These are phyloP conservation scores for Alternaria conjuncta DNA, from an alignment of 2,329 filamentous ascomycete genomes.

Conservation along the genomic window DNA sequence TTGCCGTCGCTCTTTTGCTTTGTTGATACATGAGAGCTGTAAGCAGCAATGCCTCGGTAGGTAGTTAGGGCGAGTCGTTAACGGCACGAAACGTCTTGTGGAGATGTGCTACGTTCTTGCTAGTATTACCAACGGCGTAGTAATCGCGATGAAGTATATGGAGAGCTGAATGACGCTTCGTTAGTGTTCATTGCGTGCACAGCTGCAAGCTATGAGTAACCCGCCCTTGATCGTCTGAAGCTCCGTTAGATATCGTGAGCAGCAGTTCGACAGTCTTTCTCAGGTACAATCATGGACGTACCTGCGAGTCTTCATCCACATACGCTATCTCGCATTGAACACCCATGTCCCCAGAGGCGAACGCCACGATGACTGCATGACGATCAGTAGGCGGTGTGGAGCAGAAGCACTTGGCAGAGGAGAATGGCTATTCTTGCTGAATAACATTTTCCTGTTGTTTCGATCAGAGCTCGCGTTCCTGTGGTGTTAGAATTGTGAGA, in stretches of 20 bases:
- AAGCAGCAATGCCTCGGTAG: neutral
- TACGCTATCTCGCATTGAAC: neutral
- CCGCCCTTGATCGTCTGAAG: neutral
- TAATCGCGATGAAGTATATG: neutral
- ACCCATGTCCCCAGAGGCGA: neutral
- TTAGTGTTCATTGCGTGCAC: neutral
- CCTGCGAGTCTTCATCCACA: neutral
- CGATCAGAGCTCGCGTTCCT: neutral
- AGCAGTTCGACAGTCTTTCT: neutral
- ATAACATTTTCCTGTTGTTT: neutral
- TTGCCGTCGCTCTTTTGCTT: neutral
- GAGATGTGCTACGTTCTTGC: neutral
- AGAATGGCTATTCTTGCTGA: neutral
- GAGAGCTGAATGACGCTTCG: neutral
- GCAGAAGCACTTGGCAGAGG: neutral
- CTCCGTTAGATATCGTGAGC: neutral
- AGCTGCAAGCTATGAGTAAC: neutral
- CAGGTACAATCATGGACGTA: neutral
- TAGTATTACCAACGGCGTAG: neutral
- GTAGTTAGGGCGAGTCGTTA: neutral
- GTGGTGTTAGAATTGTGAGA: neutral
- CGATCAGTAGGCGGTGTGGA: neutral
- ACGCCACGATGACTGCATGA: conserved; percentile 2
- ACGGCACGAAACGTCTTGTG: neutral
- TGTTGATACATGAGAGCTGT: neutral